Base-by-base conservation (phyloP, 352 stramenopile species). In the Phytopythium montanum region DNA sequence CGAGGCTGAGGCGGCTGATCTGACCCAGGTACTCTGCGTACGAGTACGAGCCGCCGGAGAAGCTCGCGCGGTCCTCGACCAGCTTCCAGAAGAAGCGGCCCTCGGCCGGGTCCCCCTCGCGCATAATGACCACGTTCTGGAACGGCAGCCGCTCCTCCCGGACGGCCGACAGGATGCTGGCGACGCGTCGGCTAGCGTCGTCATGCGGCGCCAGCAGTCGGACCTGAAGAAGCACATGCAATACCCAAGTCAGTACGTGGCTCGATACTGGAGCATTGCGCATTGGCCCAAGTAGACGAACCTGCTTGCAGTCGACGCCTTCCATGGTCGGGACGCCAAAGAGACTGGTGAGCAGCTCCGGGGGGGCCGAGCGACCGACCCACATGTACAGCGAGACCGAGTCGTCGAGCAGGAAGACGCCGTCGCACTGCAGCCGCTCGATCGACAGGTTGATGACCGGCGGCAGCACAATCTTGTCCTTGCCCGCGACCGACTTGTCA, bases 351-450 rank as follows among this genome's bases (percentile, higher is more conserved):
- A 99, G 60, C 26, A 99, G 69, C 14, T 85, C 72, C 41, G 87
- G 65, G 55, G 97, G 77, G 0, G 90, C 94, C 29, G 83, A 88
- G 46, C 90, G 84, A 44, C 97, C 97, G 19, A 99, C 86, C 96
- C 97, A 99, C 56, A 99, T 58, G 71, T 97, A 98, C 62, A 99
- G 77, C 55, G 92, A 88, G 29, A 98, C 56, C 34, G 95, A 91
- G 75, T 99, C 98, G 63, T 99, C 97, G 18, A 99, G 81, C 60
- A 99, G 76, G 64, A 98, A 99, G 36, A 99, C 87, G 26, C 97
- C 97, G 63, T 98, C 85, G 53, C 85, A 97, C 33, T 87, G 79
- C 31, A 99, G 73, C 10, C 85, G 81, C 65, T 98, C 95, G 44
- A 98, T 93, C 23, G 95, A 99, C 14, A 99, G 76, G 61, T 98